A percentile compares a stretch with the other conserved stretches of the same genome.
Conservation (phyloP, 176 grass and related monocot species). For the Carex scoparia region DNA sequence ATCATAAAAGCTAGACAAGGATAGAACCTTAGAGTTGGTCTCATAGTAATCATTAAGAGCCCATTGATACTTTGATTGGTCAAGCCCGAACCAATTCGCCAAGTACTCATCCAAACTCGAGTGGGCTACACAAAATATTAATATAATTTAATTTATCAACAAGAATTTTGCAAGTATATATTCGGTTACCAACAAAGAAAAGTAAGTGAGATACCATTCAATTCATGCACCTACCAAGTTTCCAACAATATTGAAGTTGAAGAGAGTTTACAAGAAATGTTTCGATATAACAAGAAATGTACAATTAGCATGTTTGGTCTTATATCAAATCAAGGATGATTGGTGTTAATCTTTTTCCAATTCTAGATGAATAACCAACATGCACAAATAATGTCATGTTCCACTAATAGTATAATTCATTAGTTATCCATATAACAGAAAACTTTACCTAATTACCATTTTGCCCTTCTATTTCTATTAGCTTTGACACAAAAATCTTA, state of each 20-base stretch:
- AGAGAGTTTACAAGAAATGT: background rate
- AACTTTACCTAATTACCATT: background rate
- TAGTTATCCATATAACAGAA: background rate
- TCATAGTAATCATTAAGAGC: constrained; percentile 96
- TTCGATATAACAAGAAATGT: background rate
- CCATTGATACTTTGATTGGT: constrained; percentile 98
- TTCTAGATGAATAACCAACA: background rate
- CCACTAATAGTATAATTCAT: background rate
- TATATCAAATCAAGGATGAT: background rate
- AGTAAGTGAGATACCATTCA: background rate
- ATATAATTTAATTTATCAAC: background rate
- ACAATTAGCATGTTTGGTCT: background rate
- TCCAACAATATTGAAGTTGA: background rate
- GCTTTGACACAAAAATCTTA: background rate
- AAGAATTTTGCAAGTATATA: background rate
- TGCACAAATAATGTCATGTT: background rate
- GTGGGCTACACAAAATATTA: constrained; percentile 21
- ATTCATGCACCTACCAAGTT: constrained; percentile 13
- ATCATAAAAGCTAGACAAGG: constrained; percentile 14
- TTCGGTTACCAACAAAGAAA: background rate
- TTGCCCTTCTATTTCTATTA: background rate
- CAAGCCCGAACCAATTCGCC: constrained; percentile 78
- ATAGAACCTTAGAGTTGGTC: constrained; percentile 61
- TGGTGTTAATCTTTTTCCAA: background rate
- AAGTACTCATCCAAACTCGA: constrained; percentile 68